Base-by-base conservation (phyloP, 1,139 yeast genomes). In the Candida anutae region DNA sequence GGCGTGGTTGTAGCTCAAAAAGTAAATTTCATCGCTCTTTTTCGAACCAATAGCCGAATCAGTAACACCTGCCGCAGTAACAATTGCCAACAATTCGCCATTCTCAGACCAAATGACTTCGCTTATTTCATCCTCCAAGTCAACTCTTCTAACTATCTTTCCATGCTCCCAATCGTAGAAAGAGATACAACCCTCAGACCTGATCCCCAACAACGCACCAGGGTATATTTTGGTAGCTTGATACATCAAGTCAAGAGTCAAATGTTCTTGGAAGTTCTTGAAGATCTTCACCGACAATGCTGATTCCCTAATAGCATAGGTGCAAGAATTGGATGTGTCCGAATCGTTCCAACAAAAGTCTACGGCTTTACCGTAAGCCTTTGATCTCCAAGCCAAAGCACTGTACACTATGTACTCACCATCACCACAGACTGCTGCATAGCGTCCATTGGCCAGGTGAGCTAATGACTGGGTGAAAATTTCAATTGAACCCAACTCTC, bases 371-470 rank as follows among this genome's bases (percentile, higher is more conserved):
- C 97, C 98, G 54, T 84, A 90, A 28, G 88, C 73, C 59, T 87
- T 90, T 43, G 93, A 87, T 62, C 98, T 77, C 98, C 98, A 90
- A 2, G 97, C 97, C 47, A 93, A 72, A 1, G 98, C 93, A 5
- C 97, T 87, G 61, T 90, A 93, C 32, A 93, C 80, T 45, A 90
- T 85, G 54, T 85, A 90, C 58, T 90, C 98, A 35, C 96, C 97
- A 59, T 93, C 98, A 49, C 99, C 99, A 33, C 93, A 82, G 27
- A 90, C 96, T 15, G 97, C 82, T 22, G 88, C 97, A 53, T 83
- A 90, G 57, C 96, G 77, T 35, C 99, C 99, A 51, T 93, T 90
- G 37, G 97, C 97, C 22, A 97, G 88, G 56, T 90, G 98, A 27
- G 70, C 64, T 46, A 90, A 69, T 35, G 81, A 70, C 38, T 84